Evolutionary conservation across 306 rosid species (phyloP), one percentile per base, ranked within the genome.

Genomic region (Erythrophleum fordii): DNA sequence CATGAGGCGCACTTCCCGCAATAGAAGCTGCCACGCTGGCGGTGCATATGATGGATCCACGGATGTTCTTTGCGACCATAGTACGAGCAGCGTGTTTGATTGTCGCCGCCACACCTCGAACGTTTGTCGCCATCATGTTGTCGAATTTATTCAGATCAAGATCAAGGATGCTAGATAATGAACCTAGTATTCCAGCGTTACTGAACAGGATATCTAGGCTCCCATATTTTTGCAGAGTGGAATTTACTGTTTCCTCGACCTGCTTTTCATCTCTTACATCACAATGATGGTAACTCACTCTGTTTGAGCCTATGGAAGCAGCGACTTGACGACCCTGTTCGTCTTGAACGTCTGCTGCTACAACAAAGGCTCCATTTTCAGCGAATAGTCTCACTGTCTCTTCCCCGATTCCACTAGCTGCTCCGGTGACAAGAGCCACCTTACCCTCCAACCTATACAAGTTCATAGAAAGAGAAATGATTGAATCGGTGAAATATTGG

Each of bases 361-460:
- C 90, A 23, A 95, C 82, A 13, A 80, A 48, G 18, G 99, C 98
- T 18, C 99, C 99, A 49, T 91, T 83, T 26, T 77, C 86, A 0
- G 86, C 87, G 23, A 95, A 95, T 17, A 91, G 41, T 75, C 90
- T 86, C 61, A 75, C 90, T 0, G 99, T 81, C 37, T 85, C 97
- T 84, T 86, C 95, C 0, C 99, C 99, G 60, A 95, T 95, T 8
- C 99, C 99, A 48, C 97, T 91, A 0, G 97, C 97, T 18, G 84
- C 99, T 1, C 99, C 99, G 0, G 99, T 95, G 34, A 95, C 77
- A 2, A 95, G 66, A 20, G 95, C 95, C 67, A 95, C 97, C 86
- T 93, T 95, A 42, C 97, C 97, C 78, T 93, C 90, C 80, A 95
- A 84, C 86, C 97, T 95, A 39, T 7, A 7, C 5, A 3, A 29